Evolutionary conservation across 345 rosid genomes (phyloP), one percentile per base, ranked within the genome.

Genomic region (Triadica sebifera): DNA sequence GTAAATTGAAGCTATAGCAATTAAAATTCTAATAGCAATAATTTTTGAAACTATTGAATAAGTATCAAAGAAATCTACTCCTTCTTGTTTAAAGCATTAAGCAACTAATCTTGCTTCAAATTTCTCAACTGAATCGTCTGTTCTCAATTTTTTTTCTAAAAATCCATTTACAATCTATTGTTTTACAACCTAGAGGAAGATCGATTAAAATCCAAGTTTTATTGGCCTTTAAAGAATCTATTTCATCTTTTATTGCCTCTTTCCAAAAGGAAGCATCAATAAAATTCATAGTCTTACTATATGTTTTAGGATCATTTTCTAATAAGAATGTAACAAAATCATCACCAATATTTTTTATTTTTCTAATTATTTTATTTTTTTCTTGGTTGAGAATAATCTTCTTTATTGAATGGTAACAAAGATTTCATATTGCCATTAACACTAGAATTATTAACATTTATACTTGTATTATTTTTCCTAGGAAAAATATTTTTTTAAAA

Each of bases 401-500:
- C n/a, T n/a, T n/a, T n/a, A n/a, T n/a, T n/a, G n/a, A n/a, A n/a
- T n/a, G n/a, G n/a, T n/a, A n/a, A n/a, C n/a, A n/a, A n/a, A n/a
- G n/a, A n/a, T n/a, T n/a, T n/a, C n/a, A n/a, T n/a, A n/a, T n/a
- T n/a, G n/a, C n/a, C n/a, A n/a, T n/a, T n/a, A n/a, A n/a, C n/a
- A n/a, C n/a, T n/a, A n/a, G n/a, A n/a, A n/a, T n/a, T n/a, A n/a
- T n/a, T n/a, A n/a, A n/a, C n/a, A n/a, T n/a, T n/a, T n/a, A n/a
- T n/a, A n/a, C n/a, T n/a, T 2, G 5, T 2, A 19, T 8, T 12
- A 4, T 24, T 17, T 39, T 65, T 49, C 25, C 16, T 41, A 22
- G 64, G 17, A 41, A 65, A 55, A 2, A 25, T 51, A 51, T 65
- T 66, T 41, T 74, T 8, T 51, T 62, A 63, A 5, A 63, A 63